Evolutionary conservation across 1,284 basidiomycete species (phyloP), one percentile per base, ranked within the genome.

Genomic region (Takashimella koratensis): DNA sequence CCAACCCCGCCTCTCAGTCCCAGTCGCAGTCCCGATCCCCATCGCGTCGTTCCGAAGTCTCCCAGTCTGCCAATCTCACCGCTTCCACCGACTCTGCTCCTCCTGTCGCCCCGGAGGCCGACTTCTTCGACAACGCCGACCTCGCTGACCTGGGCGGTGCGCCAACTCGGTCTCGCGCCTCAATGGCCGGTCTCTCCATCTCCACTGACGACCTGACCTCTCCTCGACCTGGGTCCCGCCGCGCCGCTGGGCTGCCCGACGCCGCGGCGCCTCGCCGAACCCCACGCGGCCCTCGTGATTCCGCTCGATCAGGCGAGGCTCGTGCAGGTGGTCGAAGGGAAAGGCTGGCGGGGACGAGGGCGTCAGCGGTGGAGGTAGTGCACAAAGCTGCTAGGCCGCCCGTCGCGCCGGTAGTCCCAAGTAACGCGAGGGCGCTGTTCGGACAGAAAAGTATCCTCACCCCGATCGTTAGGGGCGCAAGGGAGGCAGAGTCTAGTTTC

Each of bases 121-220:
- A 56, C 39, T 59, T 59, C 48, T 59, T 59, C 20, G 20, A 23
- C 23, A 45, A 53, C 21, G 45, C 53, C 12, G 26, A 42, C 43
- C 19, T 46, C n/a, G n/a, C n/a, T n/a, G n/a, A n/a, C n/a, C n/a
- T n/a, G n/a, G n/a, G n/a, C n/a, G n/a, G n/a, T n/a, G n/a, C n/a
- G n/a, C n/a, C n/a, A n/a, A n/a, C n/a, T n/a, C n/a, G n/a, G 30
- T 36, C 30, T 36, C 30, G 30, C 30, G 30, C 30, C 30, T 8
- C 30, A 36, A 36, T 36, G 16, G 16, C 8, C 30, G 16, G 30
- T 36, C 8, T 36, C 16, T 36, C 30, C 30, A 36, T 36, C 30
- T 36, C 30, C 30, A 36, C 30, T 8, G 30, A 36, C 30, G 30
- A 36, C 30, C 16, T 36, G 30, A 36, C 30, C 47, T 25, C 48